Evolutionary conservation across 1,284 basidiomycete species (phyloP).

Genomic region (Sporisorium scitamineum): DNA sequence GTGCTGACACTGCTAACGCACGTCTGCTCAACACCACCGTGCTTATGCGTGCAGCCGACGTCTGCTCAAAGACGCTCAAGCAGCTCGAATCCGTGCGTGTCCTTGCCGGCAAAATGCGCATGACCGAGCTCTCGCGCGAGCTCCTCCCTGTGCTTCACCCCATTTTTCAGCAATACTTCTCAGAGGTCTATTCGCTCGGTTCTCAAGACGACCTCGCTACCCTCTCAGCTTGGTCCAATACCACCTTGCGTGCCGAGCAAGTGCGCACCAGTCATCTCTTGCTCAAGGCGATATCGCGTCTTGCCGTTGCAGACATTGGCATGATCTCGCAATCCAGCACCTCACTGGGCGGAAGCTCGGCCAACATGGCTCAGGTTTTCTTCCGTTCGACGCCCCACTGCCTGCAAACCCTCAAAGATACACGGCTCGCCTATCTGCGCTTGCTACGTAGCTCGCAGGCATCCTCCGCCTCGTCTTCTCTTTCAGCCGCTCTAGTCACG

Average conservation of each 20-base stretch:
- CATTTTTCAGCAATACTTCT: constrained; percentile 62
- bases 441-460: constrained; percentile 31
- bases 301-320: constrained; percentile 62
- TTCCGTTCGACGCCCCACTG: constrained; percentile 61
- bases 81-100: constrained; percentile 64
- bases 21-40: constrained; percentile 47
- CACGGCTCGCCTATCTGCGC: constrained; percentile 47
- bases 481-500: constrained; percentile 26
- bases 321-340: constrained; percentile 51
- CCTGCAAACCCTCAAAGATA: constrained; percentile 53
- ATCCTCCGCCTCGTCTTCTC: constrained; percentile 14
- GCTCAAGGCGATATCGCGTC: constrained; percentile 59
- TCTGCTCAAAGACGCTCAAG: constrained; percentile 61
- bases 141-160: constrained; percentile 63
- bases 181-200: constrained; percentile 51
- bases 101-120: constrained; percentile 65
- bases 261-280: constrained; percentile 65
- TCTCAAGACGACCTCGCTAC: constrained; percentile 29
- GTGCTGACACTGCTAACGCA: constrained; percentile 16
- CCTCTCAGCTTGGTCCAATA: constrained; percentile 55
- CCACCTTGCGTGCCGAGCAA: constrained; percentile 47
- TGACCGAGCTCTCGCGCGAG: constrained; percentile 64
- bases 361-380: constrained; percentile 63
- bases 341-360: constrained; percentile 29
- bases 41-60: constrained; percentile 61